Conservation (phyloP, 1,284 basidiomycete species). For the Microbotryum saponariae region DNA sequence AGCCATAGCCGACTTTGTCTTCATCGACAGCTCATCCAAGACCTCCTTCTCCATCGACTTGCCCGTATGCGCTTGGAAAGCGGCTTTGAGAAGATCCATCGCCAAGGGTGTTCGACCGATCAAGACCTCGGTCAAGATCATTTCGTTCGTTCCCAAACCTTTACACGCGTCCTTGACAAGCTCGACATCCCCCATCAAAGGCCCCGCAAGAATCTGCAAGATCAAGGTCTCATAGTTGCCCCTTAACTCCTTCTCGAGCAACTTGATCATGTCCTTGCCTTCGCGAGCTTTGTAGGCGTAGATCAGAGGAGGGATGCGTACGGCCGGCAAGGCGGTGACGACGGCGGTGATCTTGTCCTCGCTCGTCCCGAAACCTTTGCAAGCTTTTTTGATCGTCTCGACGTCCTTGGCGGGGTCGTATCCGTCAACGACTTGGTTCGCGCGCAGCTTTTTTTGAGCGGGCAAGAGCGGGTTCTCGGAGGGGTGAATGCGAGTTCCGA, state of each 20-base stretch:
- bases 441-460: conserved; percentile 25
- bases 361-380: conserved; percentile 39
- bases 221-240: conserved; percentile 38
- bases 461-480: conserved; percentile 35
- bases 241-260: conserved; percentile 39
- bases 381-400: conserved; percentile 38
- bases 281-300: conserved; percentile 36
- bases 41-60: conserved; percentile 38
- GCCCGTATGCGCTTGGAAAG: conserved; percentile 35
- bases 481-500: conserved; percentile 35
- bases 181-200: conserved; percentile 37
- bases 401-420: conserved; percentile 36
- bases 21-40: conserved; percentile 38
- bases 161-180: conserved; percentile 37
- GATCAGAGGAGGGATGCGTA: conserved; percentile 35
- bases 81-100: conserved; percentile 38
- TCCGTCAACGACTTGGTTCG: conserved; percentile 19
- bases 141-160: conserved; percentile 40
- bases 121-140: conserved; percentile 38
- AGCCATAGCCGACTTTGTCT: conserved; percentile 38
- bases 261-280: conserved; percentile 37
- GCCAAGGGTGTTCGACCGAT: conserved; percentile 37
- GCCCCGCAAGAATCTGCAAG: conserved; percentile 29
- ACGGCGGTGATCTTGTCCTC: conserved; percentile 8
- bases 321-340: conserved; percentile 36